Base-by-base conservation (phyloP, 2,329 filamentous ascomycete species). In the Fusarium nematophilum region DNA sequence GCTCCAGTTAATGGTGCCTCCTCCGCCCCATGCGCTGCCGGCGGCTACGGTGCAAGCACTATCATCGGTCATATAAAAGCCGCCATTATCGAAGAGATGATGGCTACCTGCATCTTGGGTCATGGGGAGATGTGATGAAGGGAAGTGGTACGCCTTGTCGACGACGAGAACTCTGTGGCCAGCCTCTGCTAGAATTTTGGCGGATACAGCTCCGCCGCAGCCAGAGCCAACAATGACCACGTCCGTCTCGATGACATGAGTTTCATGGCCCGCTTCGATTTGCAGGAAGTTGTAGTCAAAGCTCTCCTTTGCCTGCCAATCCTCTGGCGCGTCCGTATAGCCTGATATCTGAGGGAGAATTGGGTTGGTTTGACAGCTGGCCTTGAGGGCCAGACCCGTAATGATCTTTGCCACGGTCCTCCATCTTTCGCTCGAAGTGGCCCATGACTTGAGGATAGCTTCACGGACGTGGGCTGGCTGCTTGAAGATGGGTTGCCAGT, bases 1-100 rank as follows among this genome's bases (percentile, higher is more conserved):
- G 68, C 83, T 90, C 93, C 93, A 97, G 75, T 97, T 97, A 66
- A 97, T 76, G 0, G 91, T 92, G 6, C 93, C 93, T 50, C 93
- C 93, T 34, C 93, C 93, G 25, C 93, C 93, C 86, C 90, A 96
- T 26, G 85, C 85, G 51, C 86, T 84, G 2, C 91, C 93, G 0
- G 90, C 85, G 3, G 91, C 72, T 10, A 94, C 74, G 13, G 78
- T 83, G 26, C 89, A 78, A 6, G 83, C 82, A 9, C 79, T 78
- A 68, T 90, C 83, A 57, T 89, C 79, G 58, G 81, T 79, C 64
- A 81, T 68, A 5, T 83, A 66, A 14, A 85, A 73, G 7, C 90
- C 90, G 17, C 84, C 84, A 57, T 86, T 86, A 66, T 93, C 90
- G 67, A 86, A 95, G 23, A 97, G 79, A 67, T 90, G 85, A 6